These are phyloP conservation scores for Dalechampia spathulata DNA, from an alignment of 441 rosid genomes.

Conservation along the genomic window DNA sequence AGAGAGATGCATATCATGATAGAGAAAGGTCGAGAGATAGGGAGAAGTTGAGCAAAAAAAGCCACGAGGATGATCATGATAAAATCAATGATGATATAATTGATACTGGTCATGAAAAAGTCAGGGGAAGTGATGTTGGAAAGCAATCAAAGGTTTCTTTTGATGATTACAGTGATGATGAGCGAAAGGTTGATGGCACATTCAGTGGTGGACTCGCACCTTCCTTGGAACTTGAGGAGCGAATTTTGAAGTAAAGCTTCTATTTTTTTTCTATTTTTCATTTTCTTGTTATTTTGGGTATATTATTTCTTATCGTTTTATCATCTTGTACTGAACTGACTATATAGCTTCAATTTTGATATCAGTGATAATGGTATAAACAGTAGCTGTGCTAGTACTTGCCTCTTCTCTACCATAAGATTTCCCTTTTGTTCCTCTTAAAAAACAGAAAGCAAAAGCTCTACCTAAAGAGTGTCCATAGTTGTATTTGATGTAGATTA, in stretches of 20 bases:
- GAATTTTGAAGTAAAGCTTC: conserved; percentile 56
- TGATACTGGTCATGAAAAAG: conserved; percentile 32
- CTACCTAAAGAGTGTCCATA: too few species aligned
- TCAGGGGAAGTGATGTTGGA: conserved; percentile 26
- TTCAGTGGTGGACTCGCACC: conserved; percentile 30
- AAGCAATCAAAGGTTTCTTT: conserved; percentile 21
- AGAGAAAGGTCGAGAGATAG: conserved; percentile 46
- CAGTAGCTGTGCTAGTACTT: not conserved
- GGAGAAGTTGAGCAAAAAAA: conserved; percentile 16
- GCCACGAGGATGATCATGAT: conserved; percentile 28
- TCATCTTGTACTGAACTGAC: not conserved
- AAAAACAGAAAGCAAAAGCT: too few species aligned
- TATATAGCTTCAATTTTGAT: not conserved
- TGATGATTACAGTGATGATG: conserved; percentile 23
- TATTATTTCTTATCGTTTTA: not conserved
- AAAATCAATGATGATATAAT: conserved; percentile 24
- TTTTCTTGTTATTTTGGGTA: not conserved
- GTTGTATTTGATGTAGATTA: too few species aligned
- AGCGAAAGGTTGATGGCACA: conserved; percentile 26
- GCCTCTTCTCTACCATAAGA: too few species aligned
- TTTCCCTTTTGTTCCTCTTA: too few species aligned
- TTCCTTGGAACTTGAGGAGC: conserved; percentile 40
- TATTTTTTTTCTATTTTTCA: not conserved
- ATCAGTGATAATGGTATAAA: not conserved
- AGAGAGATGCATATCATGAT: conserved; percentile 18